Percentiles rank a stretch among this genome's conserved stretches.
phyloP scores from a whole-genome alignment of 352 stramenopile genomes.

The Pythium coloratum region DNA sequence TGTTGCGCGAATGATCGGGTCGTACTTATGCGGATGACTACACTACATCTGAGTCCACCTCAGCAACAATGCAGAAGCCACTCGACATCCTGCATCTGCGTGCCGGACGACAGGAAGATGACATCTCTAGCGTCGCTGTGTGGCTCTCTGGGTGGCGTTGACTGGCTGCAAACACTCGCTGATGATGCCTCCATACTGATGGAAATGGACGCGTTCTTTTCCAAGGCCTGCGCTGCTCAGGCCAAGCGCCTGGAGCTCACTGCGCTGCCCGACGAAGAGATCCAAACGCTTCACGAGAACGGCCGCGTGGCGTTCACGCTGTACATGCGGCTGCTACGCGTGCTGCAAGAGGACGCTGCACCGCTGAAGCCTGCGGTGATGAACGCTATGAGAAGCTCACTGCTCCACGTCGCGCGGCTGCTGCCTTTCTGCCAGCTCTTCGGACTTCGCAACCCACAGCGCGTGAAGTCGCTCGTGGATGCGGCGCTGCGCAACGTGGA shows the following conservation, averaged over 20 bases:
- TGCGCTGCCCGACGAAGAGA: slow-evolving; percentile 9
- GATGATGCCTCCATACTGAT: slow-evolving; percentile 16
- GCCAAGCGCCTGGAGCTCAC: slow-evolving; percentile 14
- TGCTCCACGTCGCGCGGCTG: slow-evolving; percentile 58
- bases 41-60: slow-evolving; percentile 4
- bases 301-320: slow-evolving; percentile 35
- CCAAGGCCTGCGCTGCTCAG: slow-evolving; percentile 17
- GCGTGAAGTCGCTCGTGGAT: slow-evolving; percentile 12
- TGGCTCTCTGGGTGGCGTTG: slow-evolving; percentile 15
- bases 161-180: slow-evolving; percentile 21
- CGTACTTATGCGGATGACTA: slow-evolving; percentile 22
- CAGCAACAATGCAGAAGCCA: neutral
- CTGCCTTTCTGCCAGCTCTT: slow-evolving; percentile 61
- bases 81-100: neutral
- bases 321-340: slow-evolving; percentile 31
- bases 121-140: slow-evolving; percentile 11
- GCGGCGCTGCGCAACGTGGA: slow-evolving; percentile 18
- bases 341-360: neutral
- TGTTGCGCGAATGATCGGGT: slow-evolving; percentile 19
- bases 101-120: neutral
- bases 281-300: slow-evolving; percentile 12
- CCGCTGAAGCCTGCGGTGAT: neutral
- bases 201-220: slow-evolving; percentile 34
- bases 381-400: slow-evolving; percentile 25
- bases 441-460: slow-evolving; percentile 8